Base-by-base conservation (phyloP, 345 rosid species). In the Populus pruinosa region DNA sequence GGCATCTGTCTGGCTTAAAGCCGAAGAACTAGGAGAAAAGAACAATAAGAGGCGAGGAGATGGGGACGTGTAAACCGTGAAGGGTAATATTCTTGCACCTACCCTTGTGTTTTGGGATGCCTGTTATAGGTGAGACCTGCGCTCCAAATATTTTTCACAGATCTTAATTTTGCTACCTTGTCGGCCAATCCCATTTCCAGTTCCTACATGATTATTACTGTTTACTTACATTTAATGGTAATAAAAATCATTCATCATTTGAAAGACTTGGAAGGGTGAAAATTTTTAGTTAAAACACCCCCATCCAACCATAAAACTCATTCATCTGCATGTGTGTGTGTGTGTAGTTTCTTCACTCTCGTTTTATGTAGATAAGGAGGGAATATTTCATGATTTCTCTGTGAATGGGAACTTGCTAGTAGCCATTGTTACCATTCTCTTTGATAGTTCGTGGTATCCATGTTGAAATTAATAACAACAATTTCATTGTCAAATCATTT, bases 51-150 rank as follows among this genome's bases (percentile, higher is more conserved):
- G 2, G 10, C 8, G 3, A 55, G 25, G 75, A 73, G 85, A 82
- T 55, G 23, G 79, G 78, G 82, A 85, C 87, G 83, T 78, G 92
- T 84, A 75, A 84, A 79, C 78, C 65, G 79, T 82, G 79, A 79
- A 84, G 33, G 76, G 79, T 29, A 61, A 69, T 76, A 67, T 80
- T 81, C 75, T 75, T 66, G 79, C 87, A 87, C 85, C 83, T 89
- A 87, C 85, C 82, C 69, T 77, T 82, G 77, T 81, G 61, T 75
- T 73, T 76, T 72, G 76, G 74, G 74, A 27, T 62, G 81, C 44
- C n/a, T 53, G 13, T 12, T 25, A 4, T 35, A 31, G 43, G 41
- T 36, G 38, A 35, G 41, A 18, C 44, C 35, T 36, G 41, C 70
- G 2, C 70, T 67, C 39, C 43, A 59, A 1, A 9, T 59, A 10